Conservation (phyloP, 2,329 filamentous ascomycete genomes). For the Pseudocercospora eumusae region DNA sequence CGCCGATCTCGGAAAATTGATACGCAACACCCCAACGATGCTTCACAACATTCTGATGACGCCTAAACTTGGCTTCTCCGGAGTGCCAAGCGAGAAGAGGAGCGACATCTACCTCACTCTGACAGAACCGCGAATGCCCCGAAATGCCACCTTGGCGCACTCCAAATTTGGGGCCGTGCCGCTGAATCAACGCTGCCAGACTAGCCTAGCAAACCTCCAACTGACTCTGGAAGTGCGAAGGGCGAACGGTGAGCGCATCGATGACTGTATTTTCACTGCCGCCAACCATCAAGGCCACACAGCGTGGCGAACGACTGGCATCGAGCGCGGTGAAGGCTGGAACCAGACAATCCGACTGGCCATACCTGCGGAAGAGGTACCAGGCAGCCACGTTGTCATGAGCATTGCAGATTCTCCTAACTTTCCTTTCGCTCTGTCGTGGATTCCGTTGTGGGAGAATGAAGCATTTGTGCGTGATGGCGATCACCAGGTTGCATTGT, state of each 20-base stretch:
- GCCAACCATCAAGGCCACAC: conserved; percentile 78
- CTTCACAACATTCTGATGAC: conserved; percentile 80
- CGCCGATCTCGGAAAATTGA: conserved; percentile 74
- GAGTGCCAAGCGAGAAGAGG: conserved; percentile 80
- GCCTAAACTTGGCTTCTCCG: conserved; percentile 88
- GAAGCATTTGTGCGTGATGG: conserved; percentile 89
- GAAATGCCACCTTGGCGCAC: conserved; percentile 63
- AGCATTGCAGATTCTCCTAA: conserved; percentile 83
- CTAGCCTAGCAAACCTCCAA: conserved; percentile 74
- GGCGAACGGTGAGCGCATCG: conserved; percentile 74
- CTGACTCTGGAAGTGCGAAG: conserved; percentile 86
- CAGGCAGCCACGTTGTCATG: conserved; percentile 82
- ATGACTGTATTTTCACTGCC: conserved; percentile 82
- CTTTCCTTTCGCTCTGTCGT: conserved; percentile 85
- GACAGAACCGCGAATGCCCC: conserved; percentile 73
- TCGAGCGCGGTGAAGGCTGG: conserved; percentile 80
- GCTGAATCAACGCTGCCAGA: conserved; percentile 58
- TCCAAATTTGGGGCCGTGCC: conserved; percentile 80
- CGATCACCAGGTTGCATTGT: conserved; percentile 75
- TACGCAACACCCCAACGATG: conserved; percentile 83
- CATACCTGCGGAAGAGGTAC: conserved; percentile 76
- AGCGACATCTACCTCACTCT: conserved; percentile 95
- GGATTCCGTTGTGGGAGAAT: conserved; percentile 91
- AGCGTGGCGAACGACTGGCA: conserved; percentile 82
- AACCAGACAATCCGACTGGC: conserved; percentile 82